Evolutionary conservation across 164 flowering plant species (phyloP), one percentile per base, ranked within the genome.

Genomic region (Annona squamosa): DNA sequence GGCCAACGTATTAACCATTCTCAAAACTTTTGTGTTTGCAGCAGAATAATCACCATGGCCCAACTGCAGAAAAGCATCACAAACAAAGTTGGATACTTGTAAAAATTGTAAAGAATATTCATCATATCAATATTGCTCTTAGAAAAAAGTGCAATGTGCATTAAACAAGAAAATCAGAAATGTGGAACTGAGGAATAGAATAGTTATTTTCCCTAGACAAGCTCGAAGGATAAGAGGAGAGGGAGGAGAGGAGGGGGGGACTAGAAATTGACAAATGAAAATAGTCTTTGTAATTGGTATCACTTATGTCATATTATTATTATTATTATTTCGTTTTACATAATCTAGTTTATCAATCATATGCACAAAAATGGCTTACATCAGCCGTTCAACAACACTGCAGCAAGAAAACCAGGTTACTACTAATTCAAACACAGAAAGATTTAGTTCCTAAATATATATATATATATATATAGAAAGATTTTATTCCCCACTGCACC

Each of bases 31-130:
- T 75, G 98, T 96, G 80, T 79, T 96, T 73, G 94, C 85, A 74
- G 93, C 84, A 73, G 98, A 96, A 85, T 81, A 96, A 80, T 96
- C 98, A 67, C 99, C 99, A 85, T 93, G 98, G 26, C 99, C 98
- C 79, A 96, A 72, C 99, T 96, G 83, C 71, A 67, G 5, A 77
- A 69, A 85, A 65, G 9, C 46, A 43, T 56, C 45, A 46, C 18
- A 63, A 76, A 59, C 5, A 42, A n/a, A 67, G 65, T 18, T 45
- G 70, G 16, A 46, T 71, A 42, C 26, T 2, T 44, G 68, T 10
- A 65, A 37, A 26, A 26, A 26, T 26, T 26, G 37, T 26, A 0
- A 26, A 26, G 37, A 26, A 26, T 26, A 26, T 26, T 26, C 37
- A 26, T 26, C 37, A 26, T 26, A 26, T 0, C 37, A 26, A 26